Evolutionary conservation across 148 eudicot species (phyloP).

Genomic region (Cornus suecica): DNA sequence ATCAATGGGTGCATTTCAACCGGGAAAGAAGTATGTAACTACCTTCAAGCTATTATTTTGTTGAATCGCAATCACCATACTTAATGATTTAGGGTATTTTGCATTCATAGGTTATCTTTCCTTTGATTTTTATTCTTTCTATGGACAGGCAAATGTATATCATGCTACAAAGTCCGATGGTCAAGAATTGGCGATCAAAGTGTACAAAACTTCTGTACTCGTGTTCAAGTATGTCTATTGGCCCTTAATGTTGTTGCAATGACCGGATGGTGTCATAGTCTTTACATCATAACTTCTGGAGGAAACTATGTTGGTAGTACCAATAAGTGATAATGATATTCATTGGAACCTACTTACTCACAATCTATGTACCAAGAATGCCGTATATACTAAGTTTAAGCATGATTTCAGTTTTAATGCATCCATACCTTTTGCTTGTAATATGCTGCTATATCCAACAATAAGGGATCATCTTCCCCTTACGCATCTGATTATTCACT

Average conservation of each 20-base stretch:
- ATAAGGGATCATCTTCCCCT: no score
- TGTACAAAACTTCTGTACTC: slow-evolving; percentile 93
- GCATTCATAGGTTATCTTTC: slow-evolving; percentile 6
- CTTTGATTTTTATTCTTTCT: neutral
- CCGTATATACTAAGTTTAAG: no score
- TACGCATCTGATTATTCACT: neutral
- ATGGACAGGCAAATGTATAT: slow-evolving; percentile 85
- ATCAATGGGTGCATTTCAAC: slow-evolving; percentile 98
- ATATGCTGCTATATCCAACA: neutral
- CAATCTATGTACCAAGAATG: no score
- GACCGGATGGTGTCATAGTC: neutral
- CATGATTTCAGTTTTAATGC: neutral
- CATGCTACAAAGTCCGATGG: slow-evolving; percentile 94
- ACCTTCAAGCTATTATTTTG: neutral
- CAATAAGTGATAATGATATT: no score
- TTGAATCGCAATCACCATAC: neutral
- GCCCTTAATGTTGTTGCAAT: slow-evolving; percentile 8
- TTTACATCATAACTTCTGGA: no score
- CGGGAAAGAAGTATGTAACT: slow-evolving; percentile 81
- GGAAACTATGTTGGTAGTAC: no score
- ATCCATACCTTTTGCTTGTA: neutral
- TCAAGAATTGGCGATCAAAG: slow-evolving; percentile 86
- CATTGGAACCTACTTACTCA: no score
- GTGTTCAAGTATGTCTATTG: slow-evolving; percentile 79
- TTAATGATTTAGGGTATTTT: neutral